Base-by-base conservation (phyloP, 2,329 filamentous ascomycete species). In the Ophiobolus disseminans region DNA sequence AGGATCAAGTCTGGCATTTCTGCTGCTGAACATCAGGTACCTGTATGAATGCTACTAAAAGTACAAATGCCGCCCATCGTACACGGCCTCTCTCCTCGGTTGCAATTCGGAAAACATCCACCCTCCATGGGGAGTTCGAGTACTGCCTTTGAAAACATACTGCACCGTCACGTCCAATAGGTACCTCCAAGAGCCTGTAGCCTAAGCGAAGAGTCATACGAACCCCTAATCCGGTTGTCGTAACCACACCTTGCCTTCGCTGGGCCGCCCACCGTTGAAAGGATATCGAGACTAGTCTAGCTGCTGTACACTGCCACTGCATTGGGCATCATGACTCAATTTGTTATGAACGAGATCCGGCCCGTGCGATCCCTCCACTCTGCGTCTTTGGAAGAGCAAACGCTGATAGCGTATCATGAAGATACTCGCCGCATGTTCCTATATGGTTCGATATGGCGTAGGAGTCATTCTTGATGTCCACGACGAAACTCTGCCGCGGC, bases 41-140 rank as follows among this genome's bases (percentile, higher is more conserved):
- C 57, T 60, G 60, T 66, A 66, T 55, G 60, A 71, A 70, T 62
- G 61, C 53, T 63, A 60, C 46, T 68, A 66, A 55, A 67, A 65
- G 58, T 70, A 69, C 66, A 69, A 45, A 22, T 57, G 47, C 49
- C 55, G 43, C 54, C 56, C 38, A 45, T 43, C 38, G 25, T 41
- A 34, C 30, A 19, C 43, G 43, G 30, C 36, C 34, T 22, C 30
- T 34, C 34, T 26, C 45, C n/a, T n/a, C 40, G 23, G 40, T 36
- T 35, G 43, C 50, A 35, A 36, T 37, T 37, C 30, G 31, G 43
- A 36, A 35, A 23, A 19, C 20, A 37, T 13, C n/a, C 22, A n/a
- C 8, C 35, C 35, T 11, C 13, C 10, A 20, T n/a, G 4, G 35
- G 20, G 14, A 38, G n/a, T 7, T 14, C 19, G 21, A 5, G 16